Evolutionary conservation across 2,329 filamentous ascomycete species (phyloP).

Genomic region (Colletotrichum sublineola): DNA sequence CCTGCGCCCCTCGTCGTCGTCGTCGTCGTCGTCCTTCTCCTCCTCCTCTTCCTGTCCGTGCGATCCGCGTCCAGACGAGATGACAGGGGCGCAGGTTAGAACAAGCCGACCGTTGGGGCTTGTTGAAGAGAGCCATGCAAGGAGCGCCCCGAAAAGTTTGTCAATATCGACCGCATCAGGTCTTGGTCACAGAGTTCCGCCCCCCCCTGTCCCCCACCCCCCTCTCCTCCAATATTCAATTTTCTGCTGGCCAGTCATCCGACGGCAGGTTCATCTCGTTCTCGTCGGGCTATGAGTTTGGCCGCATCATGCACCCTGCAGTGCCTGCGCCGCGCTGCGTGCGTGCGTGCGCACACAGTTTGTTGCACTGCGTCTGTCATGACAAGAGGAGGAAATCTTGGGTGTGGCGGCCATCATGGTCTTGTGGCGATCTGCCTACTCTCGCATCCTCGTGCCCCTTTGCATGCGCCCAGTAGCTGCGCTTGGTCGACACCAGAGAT

Average conservation of each 20-base stretch:
- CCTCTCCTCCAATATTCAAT: background rate
- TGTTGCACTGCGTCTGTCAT: slow-evolving; percentile 36
- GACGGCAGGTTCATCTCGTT: slow-evolving; percentile 8
- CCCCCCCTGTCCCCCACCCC: background rate
- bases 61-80: background rate
- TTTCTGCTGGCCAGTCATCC: background rate
- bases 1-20: background rate
- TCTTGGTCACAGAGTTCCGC: background rate
- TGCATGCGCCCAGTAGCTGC: background rate
- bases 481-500: background rate
- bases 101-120: background rate
- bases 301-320: slow-evolving; percentile 37
- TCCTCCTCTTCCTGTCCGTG: background rate
- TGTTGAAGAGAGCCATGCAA: background rate
- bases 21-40: background rate
- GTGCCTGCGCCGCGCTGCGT: slow-evolving; percentile 25
- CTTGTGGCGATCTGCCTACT: slow-evolving; percentile 9
- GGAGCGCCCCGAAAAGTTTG: background rate
- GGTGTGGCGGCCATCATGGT: slow-evolving; percentile 10
- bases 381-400: slow-evolving; percentile 16
- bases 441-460: background rate
- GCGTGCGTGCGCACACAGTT: slow-evolving; percentile 34
- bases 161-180: background rate
- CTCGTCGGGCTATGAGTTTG: background rate
- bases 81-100: background rate